Base-by-base conservation (phyloP, 2,329 filamentous ascomycete species). In the Colletotrichum truncatum region DNA sequence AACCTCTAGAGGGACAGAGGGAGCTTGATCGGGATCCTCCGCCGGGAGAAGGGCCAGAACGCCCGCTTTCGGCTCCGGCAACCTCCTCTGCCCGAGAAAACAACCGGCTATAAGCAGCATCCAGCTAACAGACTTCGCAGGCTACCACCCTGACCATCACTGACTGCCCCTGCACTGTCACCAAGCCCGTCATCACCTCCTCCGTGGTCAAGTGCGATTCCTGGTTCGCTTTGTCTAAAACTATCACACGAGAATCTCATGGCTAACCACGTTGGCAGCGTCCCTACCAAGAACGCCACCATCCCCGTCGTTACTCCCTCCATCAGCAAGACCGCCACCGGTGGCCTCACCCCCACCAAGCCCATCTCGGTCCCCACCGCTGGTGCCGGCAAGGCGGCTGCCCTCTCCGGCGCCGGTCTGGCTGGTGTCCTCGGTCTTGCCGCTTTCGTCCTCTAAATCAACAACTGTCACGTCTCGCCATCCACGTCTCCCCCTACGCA, bases 61-160 rank as follows among this genome's bases (percentile, higher is more conserved):
- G 67, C 26, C 28, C 43, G 52, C 39, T 25, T 18, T 14, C 18
- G 9, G 32, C 46, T 30, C 49, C 32, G 34, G 12, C 34, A 26
- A 39, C 9, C 49, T 18, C 30, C 8, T 25, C 9, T 23, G 32
- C 11, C 3, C 18, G 21, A 25, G 21, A 38, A 43, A 53, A 45
- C 11, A 11, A 14, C 49, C 26, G 25, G 46, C 32, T 4, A n/a
- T 43, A 5, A 12, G 26, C 12, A 26, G 38, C 14, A 9, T 34
- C 53, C 69, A 83, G 82, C 76, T 57, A 59, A 66, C 43, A 25
- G 41, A 39, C 14, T 5, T 25, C 51, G 16, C 54, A 88, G 86
- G 80, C 89, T 76, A 90, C 88, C 77, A 90, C 88, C 77, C 79
- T 91, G 78, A 92, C 89, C 82, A 87, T 92, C 84, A 87, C 87